These are phyloP conservation scores for Hyaloperonospora arabidopsidis DNA, from an alignment of 352 stramenopile species.

Conservation along the genomic window DNA sequence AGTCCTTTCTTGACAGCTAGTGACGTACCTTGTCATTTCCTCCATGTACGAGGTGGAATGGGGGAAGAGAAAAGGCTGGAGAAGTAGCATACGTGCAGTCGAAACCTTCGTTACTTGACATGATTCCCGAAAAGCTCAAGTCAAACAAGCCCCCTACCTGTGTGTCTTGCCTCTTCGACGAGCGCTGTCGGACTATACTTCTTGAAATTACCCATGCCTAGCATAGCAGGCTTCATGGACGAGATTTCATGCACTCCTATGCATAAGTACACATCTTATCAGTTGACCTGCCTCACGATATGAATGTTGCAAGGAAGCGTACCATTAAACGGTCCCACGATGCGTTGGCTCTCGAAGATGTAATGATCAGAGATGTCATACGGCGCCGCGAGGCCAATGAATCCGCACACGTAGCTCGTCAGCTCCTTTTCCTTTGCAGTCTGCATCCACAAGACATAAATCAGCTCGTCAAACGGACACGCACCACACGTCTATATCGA, in stretches of 20 bases:
- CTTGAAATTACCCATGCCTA: conserved; percentile 49
- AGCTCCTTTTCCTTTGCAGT: conserved; percentile 26
- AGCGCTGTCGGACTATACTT: conserved; percentile 43
- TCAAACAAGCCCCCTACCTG: conserved; percentile 11
- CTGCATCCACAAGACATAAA: not conserved
- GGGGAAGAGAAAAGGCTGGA: conserved; percentile 34
- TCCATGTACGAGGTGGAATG: conserved; percentile 55
- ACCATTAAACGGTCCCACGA: conserved; percentile 45
- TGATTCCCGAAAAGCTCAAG: not conserved
- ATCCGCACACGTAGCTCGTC: conserved; percentile 33
- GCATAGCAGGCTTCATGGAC: conserved; percentile 68
- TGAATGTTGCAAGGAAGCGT: not conserved
- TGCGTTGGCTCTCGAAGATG: conserved; percentile 51
- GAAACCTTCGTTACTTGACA: not conserved
- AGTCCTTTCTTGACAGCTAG: not conserved
- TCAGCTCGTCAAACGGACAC: not conserved
- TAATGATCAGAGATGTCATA: conserved; percentile 79
- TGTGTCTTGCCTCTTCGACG: conserved; percentile 18
- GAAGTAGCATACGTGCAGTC: not conserved
- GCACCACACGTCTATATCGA: not conserved
- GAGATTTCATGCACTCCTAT: conserved; percentile 67
- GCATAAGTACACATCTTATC: not conserved
- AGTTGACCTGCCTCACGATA: not conserved
- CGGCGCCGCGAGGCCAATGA: conserved; percentile 55
- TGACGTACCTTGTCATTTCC: conserved; percentile 33